phyloP scores from a whole-genome alignment of 176 grass and related monocot species.

The Eleusine coracana region DNA sequence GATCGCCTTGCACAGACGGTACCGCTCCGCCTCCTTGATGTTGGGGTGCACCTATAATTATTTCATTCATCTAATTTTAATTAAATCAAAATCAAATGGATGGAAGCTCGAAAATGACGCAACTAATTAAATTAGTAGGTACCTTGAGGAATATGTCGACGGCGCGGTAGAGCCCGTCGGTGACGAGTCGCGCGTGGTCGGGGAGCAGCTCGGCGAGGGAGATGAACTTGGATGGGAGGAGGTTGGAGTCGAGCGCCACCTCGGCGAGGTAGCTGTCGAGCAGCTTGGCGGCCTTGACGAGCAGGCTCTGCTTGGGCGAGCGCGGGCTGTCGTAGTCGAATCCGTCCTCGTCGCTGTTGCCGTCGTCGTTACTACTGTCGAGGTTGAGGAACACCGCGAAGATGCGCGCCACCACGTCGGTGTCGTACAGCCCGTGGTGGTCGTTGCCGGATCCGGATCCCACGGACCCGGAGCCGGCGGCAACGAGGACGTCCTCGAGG shows the following conservation, averaged over 20 bases:
- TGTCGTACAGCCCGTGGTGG: slow-evolving; percentile 66
- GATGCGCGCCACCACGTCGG: slow-evolving; percentile 72
- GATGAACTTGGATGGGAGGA: slow-evolving; percentile 79
- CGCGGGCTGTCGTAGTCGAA: slow-evolving; percentile 76
- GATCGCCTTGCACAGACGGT: slow-evolving; percentile 89
- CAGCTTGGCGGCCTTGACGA: slow-evolving; percentile 84
- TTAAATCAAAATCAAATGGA: too few species aligned
- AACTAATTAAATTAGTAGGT: too few species aligned
- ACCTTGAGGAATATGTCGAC: slow-evolving; percentile 97
- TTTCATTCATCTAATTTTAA: too few species aligned
- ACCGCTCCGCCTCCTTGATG: slow-evolving; percentile 92
- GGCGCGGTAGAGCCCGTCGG: slow-evolving; percentile 87
- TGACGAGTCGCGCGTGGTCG: slow-evolving; percentile 84
- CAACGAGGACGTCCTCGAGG: slow-evolving; percentile 86
- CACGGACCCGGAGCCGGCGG: slow-evolving; percentile 27
- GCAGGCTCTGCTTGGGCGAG: slow-evolving; percentile 74
- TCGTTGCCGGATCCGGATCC: too few species aligned
- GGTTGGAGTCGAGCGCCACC: slow-evolving; percentile 86
- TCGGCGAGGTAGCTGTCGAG: slow-evolving; percentile 95
- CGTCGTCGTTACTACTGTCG: slow-evolving; percentile 49
- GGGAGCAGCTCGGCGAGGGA: slow-evolving; percentile 84
- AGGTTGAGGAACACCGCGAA: slow-evolving; percentile 82
- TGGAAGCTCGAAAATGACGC: too few species aligned
- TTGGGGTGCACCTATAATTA: slow-evolving; percentile 78
- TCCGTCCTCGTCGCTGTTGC: slow-evolving; percentile 40